Conservation (phyloP, 1,139 yeast species). For the Magnusiomyces magnusii region DNA sequence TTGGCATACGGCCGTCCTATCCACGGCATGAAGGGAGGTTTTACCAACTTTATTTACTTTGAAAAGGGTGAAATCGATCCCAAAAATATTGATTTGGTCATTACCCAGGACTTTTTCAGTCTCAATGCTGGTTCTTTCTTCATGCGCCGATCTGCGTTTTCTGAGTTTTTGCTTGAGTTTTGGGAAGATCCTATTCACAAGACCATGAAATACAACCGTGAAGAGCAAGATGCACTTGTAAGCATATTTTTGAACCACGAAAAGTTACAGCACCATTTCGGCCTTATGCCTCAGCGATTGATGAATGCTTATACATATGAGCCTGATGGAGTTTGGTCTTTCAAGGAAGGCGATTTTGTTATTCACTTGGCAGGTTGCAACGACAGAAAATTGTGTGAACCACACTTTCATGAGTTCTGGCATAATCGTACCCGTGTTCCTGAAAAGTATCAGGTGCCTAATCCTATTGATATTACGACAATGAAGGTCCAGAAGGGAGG, state of each 20-base stretch:
- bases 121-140: slow-evolving; percentile 36
- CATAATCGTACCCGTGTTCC: slow-evolving; percentile 1
- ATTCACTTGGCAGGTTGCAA: slow-evolving; percentile 28
- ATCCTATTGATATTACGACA: neutral
- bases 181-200: slow-evolving; percentile 23
- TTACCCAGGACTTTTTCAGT: slow-evolving; percentile 30
- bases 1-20: slow-evolving; percentile 21
- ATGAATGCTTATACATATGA: slow-evolving; percentile 29
- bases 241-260: slow-evolving; percentile 22
- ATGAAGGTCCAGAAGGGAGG: neutral
- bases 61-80: slow-evolving; percentile 20
- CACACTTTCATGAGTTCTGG: slow-evolving; percentile 1
- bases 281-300: slow-evolving; percentile 32
- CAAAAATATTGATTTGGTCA: slow-evolving; percentile 23
- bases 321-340: slow-evolving; percentile 20
- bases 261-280: slow-evolving; percentile 28
- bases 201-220: slow-evolving; percentile 13
- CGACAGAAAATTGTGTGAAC: slow-evolving; percentile 9
- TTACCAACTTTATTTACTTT: slow-evolving; percentile 19
- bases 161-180: slow-evolving; percentile 21
- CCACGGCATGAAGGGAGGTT: slow-evolving; percentile 17
- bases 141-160: slow-evolving; percentile 26
- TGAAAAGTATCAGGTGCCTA: neutral
- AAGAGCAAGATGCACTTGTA: slow-evolving; percentile 21
- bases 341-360: slow-evolving; percentile 24